Evolutionary conservation across 139 green algal genomes (phyloP), one percentile per base, ranked within the genome.

Genomic region (Klebsormidium nitens): DNA sequence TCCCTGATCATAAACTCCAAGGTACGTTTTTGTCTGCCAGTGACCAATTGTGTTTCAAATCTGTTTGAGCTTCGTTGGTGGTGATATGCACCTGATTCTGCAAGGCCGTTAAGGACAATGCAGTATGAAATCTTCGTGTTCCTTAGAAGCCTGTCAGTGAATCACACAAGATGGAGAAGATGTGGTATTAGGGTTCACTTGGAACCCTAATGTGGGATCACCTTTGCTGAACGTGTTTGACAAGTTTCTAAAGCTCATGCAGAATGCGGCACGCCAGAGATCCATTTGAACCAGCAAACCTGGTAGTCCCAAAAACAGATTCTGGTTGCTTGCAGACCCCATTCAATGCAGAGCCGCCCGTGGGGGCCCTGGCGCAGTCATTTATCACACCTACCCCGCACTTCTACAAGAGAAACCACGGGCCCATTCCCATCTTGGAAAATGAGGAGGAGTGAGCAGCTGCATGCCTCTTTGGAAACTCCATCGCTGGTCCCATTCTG

Each of bases 381-480:
- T 76, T 64, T 60, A 74, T 76, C 34, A 76, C 69, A 23, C 63
- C 63, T 28, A 35, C 6, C 1, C 29, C 67, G 6, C 23, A 36
- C 3, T 76, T 76, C 44, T 76, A 76, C 69, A 74, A 75, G 39
- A 32, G 69, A 32, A 76, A 74, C 48, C 69, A 76, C 34, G 69
- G 69, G 23, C 69, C 69, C 26, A 68, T 74, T 23, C 69, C 69
- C 26, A 35, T 74, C 19, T 36, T 74, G 19, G 36, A 74, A 19
- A 57, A 71, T 26, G 6, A 8, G 19, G 63, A 71, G 23, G 69
- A 46, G 63, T 71, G 17, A n/a, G 26, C n/a, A 64, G n/a, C 56
- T n/a, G 23, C n/a, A 61, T 55, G 23, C 19, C 19, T 19, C 46
- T 55, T 19, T 55, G 23, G 23, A 19, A 19, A n/a, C 19, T 55